Conservation (phyloP, 1,284 basidiomycete species). For the Schizophyllum commune region DNA sequence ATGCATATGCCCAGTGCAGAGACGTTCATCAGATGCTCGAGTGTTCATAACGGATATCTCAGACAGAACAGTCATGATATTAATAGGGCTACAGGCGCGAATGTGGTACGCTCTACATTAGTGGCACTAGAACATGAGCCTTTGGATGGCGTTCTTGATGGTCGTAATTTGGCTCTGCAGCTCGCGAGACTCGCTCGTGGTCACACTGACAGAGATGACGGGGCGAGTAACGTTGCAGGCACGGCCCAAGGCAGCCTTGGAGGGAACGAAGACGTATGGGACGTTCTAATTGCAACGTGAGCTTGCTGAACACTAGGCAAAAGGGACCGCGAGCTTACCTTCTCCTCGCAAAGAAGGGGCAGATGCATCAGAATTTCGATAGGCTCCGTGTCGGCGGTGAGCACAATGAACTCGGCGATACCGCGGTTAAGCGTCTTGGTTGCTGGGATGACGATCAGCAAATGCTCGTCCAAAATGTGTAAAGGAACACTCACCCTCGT, state of each 20-base stretch:
- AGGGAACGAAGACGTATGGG: constrained; percentile 92
- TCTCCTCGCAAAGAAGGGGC: constrained; percentile 97
- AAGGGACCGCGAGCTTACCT: constrained; percentile 41
- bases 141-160: constrained; percentile 87
- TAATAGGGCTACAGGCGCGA: background rate
- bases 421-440: constrained; percentile 99
- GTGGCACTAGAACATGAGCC: constrained; percentile 32
- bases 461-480: background rate
- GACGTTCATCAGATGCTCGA: background rate
- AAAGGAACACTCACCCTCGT: constrained; percentile 62
- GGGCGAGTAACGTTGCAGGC: constrained; percentile 95
- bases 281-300: constrained; percentile 60
- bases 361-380: constrained; percentile 97
- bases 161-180: constrained; percentile 86
- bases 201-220: constrained; percentile 93
- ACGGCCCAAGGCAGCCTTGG: constrained; percentile 90
- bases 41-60: background rate
- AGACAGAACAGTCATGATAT: background rate
- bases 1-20: too few species aligned
- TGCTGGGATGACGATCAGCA: constrained; percentile 33
- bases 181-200: constrained; percentile 93
- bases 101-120: background rate
- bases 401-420: constrained; percentile 96
- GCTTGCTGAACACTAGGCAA: background rate
- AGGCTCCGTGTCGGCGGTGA: constrained; percentile 97